Evolutionary conservation across 352 stramenopile species (phyloP).

Genomic region (Elongisporangium undulatum): DNA sequence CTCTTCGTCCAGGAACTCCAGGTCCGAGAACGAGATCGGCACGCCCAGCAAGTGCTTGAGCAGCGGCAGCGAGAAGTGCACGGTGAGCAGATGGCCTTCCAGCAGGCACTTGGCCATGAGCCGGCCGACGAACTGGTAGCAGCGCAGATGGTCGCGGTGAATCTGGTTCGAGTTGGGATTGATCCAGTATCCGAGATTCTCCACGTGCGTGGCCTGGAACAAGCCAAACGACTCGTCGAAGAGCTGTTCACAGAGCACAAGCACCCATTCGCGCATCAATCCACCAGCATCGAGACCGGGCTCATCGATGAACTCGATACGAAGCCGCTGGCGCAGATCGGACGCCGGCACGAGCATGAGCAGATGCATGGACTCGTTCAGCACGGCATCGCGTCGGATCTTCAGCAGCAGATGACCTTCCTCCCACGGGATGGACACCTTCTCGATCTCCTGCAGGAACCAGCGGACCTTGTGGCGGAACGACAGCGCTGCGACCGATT

Average conservation of each 20-base stretch:
- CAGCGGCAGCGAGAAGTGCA: conserved; percentile 71
- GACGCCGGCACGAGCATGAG: conserved; percentile 71
- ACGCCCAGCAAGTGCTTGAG: conserved; percentile 83
- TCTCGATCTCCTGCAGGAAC: conserved; percentile 73
- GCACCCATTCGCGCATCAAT: conserved; percentile 74
- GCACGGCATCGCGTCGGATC: conserved; percentile 65
- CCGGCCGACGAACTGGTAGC: conserved; percentile 71
- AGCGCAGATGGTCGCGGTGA: conserved; percentile 65
- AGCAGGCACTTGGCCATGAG: conserved; percentile 77
- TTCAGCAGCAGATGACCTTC: conserved; percentile 79
- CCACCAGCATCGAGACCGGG: conserved; percentile 70
- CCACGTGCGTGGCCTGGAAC: conserved; percentile 65
- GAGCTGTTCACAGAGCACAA: conserved; percentile 69
- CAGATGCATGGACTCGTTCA: conserved; percentile 80
- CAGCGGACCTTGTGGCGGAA: conserved; percentile 75
- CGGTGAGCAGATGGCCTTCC: conserved; percentile 68
- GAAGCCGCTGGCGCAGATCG: conserved; percentile 65
- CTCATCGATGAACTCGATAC: conserved; percentile 84
- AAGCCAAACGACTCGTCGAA: conserved; percentile 78
- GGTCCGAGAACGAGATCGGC: conserved; percentile 75
- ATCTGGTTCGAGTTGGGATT: conserved; percentile 71
- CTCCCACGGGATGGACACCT: conserved; percentile 72
- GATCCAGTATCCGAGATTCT: conserved; percentile 82
- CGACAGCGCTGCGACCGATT: conserved; percentile 60
- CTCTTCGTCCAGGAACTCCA: conserved; percentile 78